These are phyloP conservation scores for Globisporangium iwayamae DNA, from an alignment of 352 stramenopile species.

Conservation along the genomic window DNA sequence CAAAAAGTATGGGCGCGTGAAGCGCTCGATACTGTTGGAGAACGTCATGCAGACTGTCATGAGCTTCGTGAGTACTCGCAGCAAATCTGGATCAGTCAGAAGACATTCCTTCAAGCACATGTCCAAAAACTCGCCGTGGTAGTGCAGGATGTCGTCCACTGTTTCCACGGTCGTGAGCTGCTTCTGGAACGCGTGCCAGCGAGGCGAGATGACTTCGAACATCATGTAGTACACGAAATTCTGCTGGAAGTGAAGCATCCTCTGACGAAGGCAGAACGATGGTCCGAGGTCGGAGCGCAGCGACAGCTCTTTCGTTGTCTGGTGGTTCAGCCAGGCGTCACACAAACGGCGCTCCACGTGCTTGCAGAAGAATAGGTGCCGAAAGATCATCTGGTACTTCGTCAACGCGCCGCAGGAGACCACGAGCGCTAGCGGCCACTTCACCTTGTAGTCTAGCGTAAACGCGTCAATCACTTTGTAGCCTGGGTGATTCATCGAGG, in stretches of 20 bases:
- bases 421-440: constrained; percentile 97
- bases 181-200: constrained; percentile 89
- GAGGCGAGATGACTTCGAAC: constrained; percentile 94
- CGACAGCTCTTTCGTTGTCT: constrained; percentile 89
- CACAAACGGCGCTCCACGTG: constrained; percentile 96
- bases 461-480: constrained; percentile 96
- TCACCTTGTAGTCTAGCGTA: constrained; percentile 94
- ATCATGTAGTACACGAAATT: constrained; percentile 99
- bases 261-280: constrained; percentile 94
- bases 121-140: constrained; percentile 95
- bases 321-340: constrained; percentile 95
- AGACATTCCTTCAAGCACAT: constrained; percentile 96
- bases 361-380: constrained; percentile 99
- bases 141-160: constrained; percentile 93
- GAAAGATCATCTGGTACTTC: constrained; percentile 99
- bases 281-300: constrained; percentile 84
- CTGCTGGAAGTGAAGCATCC: constrained; percentile 99
- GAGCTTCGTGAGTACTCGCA: constrained; percentile 93
- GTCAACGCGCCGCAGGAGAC: constrained; percentile 91
- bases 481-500: constrained; percentile 58
- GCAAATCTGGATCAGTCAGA: constrained; percentile 93
- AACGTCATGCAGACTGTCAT: constrained; percentile 97
- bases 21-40: constrained; percentile 91
- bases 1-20: constrained; percentile 79
- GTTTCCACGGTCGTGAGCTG: constrained; percentile 76